These are phyloP conservation scores for Malus orientalis DNA, from an alignment of 306 rosid species.

Conservation along the genomic window DNA sequence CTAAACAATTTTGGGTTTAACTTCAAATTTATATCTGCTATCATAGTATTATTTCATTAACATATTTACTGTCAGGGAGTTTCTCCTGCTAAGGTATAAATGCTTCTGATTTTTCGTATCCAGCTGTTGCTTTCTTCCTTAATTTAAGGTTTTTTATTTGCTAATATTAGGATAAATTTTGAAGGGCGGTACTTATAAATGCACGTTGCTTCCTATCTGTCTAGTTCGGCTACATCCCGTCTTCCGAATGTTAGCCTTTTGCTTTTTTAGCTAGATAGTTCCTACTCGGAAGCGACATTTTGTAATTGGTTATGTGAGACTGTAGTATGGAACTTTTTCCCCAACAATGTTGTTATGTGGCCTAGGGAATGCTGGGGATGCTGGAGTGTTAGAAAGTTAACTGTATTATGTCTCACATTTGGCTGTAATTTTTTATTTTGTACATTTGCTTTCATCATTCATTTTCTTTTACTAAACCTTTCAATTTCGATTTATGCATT, in stretches of 20 bases:
- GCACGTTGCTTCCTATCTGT: background rate
- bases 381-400: background rate
- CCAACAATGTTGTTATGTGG: background rate
- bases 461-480: background rate
- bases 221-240: background rate
- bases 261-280: background rate
- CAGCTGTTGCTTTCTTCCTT: background rate
- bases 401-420: background rate
- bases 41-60: background rate
- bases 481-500: background rate
- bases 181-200: background rate
- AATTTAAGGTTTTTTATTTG: background rate
- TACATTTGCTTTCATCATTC: background rate
- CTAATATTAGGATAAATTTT: background rate
- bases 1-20: background rate
- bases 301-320: background rate
- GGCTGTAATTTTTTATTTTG: background rate
- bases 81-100: background rate
- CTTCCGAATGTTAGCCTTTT: background rate
- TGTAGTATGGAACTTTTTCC: background rate
- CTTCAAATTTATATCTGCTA: background rate
- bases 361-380: background rate
- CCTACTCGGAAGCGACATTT: background rate
- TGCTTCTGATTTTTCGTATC: background rate
- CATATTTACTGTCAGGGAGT: background rate